Evolutionary conservation across 2,329 filamentous ascomycete species (phyloP).

Genomic region (Leptographium lundbergii): DNA sequence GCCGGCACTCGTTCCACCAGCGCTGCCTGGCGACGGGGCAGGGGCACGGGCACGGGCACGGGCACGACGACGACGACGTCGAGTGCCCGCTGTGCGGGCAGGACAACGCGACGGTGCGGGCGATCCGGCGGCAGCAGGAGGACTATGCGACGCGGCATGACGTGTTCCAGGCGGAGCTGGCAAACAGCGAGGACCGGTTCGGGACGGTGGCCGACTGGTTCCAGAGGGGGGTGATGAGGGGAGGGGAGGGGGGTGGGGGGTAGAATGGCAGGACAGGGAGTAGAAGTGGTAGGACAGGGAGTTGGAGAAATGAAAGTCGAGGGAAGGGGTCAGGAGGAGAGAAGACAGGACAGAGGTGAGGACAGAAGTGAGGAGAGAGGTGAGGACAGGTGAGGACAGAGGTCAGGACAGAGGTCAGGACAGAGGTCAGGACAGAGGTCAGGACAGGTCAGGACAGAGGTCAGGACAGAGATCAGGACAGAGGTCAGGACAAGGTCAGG

Average conservation of each 20-base stretch:
- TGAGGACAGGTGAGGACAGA: too few species aligned
- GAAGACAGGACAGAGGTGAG: too few species aligned
- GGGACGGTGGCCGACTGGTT: constrained; percentile 92
- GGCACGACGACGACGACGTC: constrained; percentile 15
- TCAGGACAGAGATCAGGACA: too few species aligned
- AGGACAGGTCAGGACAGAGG: too few species aligned
- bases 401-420: too few species aligned
- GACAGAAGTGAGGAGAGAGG: too few species aligned
- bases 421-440: too few species aligned
- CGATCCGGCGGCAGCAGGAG: constrained; percentile 74
- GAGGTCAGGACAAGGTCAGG: too few species aligned
- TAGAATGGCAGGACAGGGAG: background rate
- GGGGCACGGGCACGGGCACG: constrained; percentile 29
- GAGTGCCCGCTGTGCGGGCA: constrained; percentile 81
- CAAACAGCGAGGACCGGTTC: constrained; percentile 68
- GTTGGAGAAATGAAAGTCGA: background rate
- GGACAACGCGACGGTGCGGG: constrained; percentile 77
- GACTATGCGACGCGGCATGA: constrained; percentile 83
- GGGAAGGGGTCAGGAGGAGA: background rate
- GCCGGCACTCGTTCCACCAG: constrained; percentile 95
- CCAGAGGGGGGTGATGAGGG: constrained; percentile 77
- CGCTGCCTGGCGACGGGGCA: constrained; percentile 47
- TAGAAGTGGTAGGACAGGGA: background rate
- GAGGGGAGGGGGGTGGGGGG: constrained; percentile 10
- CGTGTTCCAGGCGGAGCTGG: constrained; percentile 71